A percentile compares a stretch with the other conserved stretches of the same genome.
phyloP scores from a whole-genome alignment of 257 asterid genomes.

The Gentiana straminea region DNA sequence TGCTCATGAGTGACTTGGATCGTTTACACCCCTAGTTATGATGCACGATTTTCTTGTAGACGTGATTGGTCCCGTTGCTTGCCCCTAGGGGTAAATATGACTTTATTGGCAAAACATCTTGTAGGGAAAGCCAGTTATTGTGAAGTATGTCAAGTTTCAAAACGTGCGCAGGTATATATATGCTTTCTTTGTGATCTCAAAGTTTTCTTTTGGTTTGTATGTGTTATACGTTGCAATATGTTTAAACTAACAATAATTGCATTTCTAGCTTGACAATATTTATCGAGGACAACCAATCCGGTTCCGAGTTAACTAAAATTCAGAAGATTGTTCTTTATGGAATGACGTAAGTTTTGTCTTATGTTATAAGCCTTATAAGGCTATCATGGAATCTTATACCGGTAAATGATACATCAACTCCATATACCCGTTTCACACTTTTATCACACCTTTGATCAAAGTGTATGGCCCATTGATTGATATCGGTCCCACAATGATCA shows the following conservation, averaged over 20 bases:
- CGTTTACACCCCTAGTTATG: too few relatives aligned
- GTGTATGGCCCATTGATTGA: too few relatives aligned
- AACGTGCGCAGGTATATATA: constrained; percentile 65
- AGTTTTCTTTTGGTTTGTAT: neutral
- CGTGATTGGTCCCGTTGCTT: too few relatives aligned
- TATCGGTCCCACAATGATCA: too few relatives aligned
- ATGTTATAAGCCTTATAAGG: neutral
- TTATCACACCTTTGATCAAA: too few relatives aligned
- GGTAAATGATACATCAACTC: too few relatives aligned
- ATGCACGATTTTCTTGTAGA: too few relatives aligned
- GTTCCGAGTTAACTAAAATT: constrained; percentile 65
- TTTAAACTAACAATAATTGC: constrained; percentile 9
- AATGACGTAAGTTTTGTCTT: constrained; percentile 61
- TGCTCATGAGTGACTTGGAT: too few relatives aligned
- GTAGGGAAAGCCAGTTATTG: constrained; percentile 56
- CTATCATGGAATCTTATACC: too few relatives aligned
- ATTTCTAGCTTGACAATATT: constrained; percentile 73
- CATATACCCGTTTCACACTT: too few relatives aligned
- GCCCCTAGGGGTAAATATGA: too few relatives aligned
- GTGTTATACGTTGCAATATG: neutral
- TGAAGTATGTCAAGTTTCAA: constrained; percentile 82
- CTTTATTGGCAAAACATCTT: neutral
- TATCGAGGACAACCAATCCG: constrained; percentile 92
- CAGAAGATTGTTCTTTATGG: constrained; percentile 84
- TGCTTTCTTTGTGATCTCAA: constrained; percentile 3